These are phyloP conservation scores for Aleurites moluccanus DNA, from an alignment of 441 rosid species.

Conservation along the genomic window DNA sequence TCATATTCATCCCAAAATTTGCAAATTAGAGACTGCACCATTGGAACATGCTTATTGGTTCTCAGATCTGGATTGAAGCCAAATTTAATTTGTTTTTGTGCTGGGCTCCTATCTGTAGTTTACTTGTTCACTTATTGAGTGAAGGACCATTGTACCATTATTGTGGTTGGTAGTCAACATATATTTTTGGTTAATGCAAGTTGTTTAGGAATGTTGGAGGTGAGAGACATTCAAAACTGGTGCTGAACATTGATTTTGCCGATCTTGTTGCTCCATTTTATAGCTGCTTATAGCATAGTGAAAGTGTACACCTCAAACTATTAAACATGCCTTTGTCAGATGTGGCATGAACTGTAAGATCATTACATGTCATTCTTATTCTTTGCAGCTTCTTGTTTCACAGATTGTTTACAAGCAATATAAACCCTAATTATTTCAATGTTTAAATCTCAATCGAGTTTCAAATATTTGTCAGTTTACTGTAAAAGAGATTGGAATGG, in stretches of 20 bases:
- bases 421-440: background rate
- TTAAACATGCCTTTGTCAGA: background rate
- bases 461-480: too few relatives aligned
- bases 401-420: background rate
- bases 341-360: conserved; percentile 14
- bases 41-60: background rate
- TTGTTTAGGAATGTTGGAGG: conserved; percentile 1
- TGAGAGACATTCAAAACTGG: background rate
- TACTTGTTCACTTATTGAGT: conserved; percentile 9
- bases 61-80: conserved; percentile 8
- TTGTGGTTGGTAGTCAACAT: conserved; percentile 4
- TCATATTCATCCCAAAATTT: background rate
- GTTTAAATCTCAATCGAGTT: too few relatives aligned
- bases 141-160: conserved; percentile 5
- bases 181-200: background rate
- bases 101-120: background rate
- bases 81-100: conserved; percentile 12
- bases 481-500: too few relatives aligned
- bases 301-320: conserved; percentile 14
- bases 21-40: background rate
- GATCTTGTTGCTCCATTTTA: background rate
- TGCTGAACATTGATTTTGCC: conserved; percentile 2
- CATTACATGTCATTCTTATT: conserved; percentile 18
- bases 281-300: background rate
- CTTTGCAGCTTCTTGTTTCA: conserved; percentile 17